Base-by-base conservation (phyloP, 495 filamentous ascomycete genomes). In the Saxispiralis lemnorum region DNA sequence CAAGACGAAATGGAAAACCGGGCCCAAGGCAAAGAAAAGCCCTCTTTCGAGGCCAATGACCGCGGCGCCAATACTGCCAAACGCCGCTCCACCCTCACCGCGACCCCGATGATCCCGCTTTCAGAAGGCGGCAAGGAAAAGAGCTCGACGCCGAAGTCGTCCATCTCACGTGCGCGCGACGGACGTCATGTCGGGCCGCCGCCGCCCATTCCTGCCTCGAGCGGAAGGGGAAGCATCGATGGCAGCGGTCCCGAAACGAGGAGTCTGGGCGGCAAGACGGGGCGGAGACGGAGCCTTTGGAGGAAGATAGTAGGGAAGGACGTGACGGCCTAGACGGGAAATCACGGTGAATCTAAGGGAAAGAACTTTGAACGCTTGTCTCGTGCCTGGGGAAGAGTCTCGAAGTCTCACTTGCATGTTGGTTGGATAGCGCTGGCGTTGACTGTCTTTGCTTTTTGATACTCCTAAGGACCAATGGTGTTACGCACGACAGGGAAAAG, bases 221-320 rank as follows among this genome's bases (percentile, higher is more conserved):
- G 28, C 30, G 15, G n/a, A 6, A 28, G 31, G 47, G 39, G 12
- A 9, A 28, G 24, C 24, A 9, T 28, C 24, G 24, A 28, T 28
- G 24, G 9, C 5, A 28, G 9, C 5, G 24, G 24, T 4, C 24
- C 24, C 9, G 50, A 53, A 16, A 56, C 51, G 46, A 61, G 57
- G 19, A 55, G 58, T 32, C 66, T 63, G 50, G 53, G 49, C 16
- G 54, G 64, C 34, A 66, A 56, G 44, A 43, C 65, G 45, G 51
- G 54, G 13, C 62, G 61, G 51, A 56, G 66, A 53, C 71, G 62
- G 59, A 75, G 71, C 44, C 70, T 74, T 45, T 60, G 73, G 30
- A 43, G 18, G 28, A 33, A 33, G 28, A 33, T 43, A 12, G 15
- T 9, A 15, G 7, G 31, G 40, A 18, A 20, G 28, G 28, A 21